Percentiles rank a stretch among this genome's conserved stretches.
These are phyloP conservation scores for Fusarium domesticum DNA, from an alignment of 2,329 filamentous ascomycete species.

Conservation along the genomic window DNA sequence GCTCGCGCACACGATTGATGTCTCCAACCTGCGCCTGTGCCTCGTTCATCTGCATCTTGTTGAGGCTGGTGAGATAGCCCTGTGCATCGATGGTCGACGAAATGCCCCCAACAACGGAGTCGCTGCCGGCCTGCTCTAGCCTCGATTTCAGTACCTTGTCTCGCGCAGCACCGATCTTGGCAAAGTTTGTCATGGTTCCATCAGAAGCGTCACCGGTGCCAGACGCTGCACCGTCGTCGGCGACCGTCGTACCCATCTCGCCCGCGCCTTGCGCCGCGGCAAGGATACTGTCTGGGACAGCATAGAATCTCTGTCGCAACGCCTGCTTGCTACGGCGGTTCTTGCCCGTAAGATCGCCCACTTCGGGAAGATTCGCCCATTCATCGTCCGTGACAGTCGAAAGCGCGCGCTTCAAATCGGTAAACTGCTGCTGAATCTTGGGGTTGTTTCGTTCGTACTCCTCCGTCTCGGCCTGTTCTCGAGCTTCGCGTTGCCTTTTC, in stretches of 20 bases:
- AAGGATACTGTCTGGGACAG: conserved; percentile 92
- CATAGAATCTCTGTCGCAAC: conserved; percentile 82
- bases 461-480: conserved; percentile 85
- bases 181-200: conserved; percentile 96
- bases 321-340: conserved; percentile 84
- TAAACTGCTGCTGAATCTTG: conserved; percentile 97
- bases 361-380: conserved; percentile 93
- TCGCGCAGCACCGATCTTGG: conserved; percentile 91
- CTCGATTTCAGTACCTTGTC: conserved; percentile 95
- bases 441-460: conserved; percentile 97
- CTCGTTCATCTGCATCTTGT: conserved; percentile 75
- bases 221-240: conserved; percentile 65
- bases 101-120: conserved; percentile 68
- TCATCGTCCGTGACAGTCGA: conserved; percentile 90
- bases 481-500: conserved; percentile 88
- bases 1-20: conserved; percentile 85
- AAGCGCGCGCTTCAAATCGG: conserved; percentile 87
- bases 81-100: conserved; percentile 91
- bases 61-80: conserved; percentile 90
- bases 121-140: conserved; percentile 77
- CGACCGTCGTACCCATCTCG: conserved; percentile 85
- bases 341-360: conserved; percentile 93
- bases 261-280: conserved; percentile 77
- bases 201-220: conserved; percentile 53
- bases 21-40: conserved; percentile 86